Evolutionary conservation across 768 basidiomycete genomes (phyloP), one percentile per base, ranked within the genome.

Genomic region (Podaxis sp.): DNA sequence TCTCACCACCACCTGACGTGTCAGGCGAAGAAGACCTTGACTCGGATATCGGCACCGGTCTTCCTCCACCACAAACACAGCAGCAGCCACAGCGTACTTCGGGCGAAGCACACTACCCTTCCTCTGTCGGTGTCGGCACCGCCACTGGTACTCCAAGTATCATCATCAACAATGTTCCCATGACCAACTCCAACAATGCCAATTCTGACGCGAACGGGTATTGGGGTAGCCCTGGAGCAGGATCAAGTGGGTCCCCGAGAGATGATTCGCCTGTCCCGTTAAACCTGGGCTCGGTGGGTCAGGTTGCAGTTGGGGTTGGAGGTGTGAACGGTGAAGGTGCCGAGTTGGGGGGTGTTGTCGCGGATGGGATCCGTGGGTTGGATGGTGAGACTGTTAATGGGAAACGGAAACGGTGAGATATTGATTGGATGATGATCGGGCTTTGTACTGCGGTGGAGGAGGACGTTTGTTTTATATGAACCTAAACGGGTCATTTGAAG

Each of bases 361-460:
- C 25, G 25, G 65, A 61, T 61, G 73, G 70, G 21, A 21, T 21
- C 21, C 21, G 21, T 21, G 21, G 21, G 21, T 21, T 21, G 21
- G 21, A 21, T 21, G 21, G 21, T 11, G 57, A 58, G 18, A 73
- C 73, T 9, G 71, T 73, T n/a, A 73, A 73, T 44, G 75, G 69
- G 27, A 74, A 74, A 61, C 62, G 73, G 66, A 76, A 76, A 62
- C 70, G 74, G 59, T 76, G 65, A 69, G 36, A 23, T 48, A 23
- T 28, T 18, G 14, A 21, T 21, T 21, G 21, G 23, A 5, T 52
- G 51, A 25, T 53, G 16, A 38, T 53, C 7, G 14, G 7, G 50
- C 23, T 28, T 2, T 21, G 28, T 9, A 32, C 28, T 7, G 7
- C 7, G 7, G 28, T 2, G 28, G 28, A 7, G 28, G 28, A 32